Conservation (phyloP, 75 land plant species). For the Pinus albicaulis region DNA sequence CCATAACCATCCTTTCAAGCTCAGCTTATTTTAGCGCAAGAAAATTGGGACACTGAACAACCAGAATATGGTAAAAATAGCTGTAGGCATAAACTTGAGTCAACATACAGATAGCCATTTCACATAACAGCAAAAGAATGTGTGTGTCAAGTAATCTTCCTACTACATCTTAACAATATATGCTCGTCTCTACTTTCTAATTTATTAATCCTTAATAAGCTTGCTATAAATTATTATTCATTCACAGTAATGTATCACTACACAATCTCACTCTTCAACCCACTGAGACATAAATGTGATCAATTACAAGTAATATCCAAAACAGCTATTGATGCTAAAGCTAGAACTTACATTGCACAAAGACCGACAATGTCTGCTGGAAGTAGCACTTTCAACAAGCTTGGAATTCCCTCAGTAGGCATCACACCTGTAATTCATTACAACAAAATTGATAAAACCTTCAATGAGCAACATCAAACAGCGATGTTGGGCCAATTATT, state of each 20-base stretch:
- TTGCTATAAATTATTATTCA: background rate
- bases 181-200: background rate
- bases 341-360: constrained; percentile 43
- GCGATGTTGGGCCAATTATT: background rate
- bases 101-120: background rate
- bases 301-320: background rate
- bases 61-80: constrained; percentile 1
- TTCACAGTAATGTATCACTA: background rate
- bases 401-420: constrained; percentile 88
- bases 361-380: constrained; percentile 63
- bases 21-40: background rate
- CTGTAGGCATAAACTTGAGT: background rate
- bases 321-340: background rate
- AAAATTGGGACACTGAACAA: background rate
- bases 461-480: background rate
- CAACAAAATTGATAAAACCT: background rate
- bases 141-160: background rate
- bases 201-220: background rate
- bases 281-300: background rate
- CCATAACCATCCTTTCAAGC: background rate
- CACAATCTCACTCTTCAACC: no score
- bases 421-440: constrained; percentile 47
- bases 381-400: constrained; percentile 78
- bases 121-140: background rate
- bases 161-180: background rate